phyloP scores from a whole-genome alignment of 495 filamentous ascomycete genomes.

The Chaetomium fimeti region DNA sequence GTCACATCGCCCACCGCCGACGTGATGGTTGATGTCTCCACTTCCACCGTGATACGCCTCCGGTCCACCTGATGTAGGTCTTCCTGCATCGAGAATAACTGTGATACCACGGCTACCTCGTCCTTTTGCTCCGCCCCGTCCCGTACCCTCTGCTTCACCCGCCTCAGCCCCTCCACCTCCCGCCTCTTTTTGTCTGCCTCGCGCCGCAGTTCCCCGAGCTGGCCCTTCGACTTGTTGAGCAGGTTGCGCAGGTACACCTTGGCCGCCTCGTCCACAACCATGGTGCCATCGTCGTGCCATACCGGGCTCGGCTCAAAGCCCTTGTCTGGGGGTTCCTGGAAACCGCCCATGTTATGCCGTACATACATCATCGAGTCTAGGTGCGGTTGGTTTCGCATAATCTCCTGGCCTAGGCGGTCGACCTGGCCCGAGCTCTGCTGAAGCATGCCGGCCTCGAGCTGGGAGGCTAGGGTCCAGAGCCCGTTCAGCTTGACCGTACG shows the following conservation, averaged over 20 bases:
- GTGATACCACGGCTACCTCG: constrained; percentile 73
- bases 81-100: constrained; percentile 78
- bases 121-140: constrained; percentile 82
- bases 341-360: constrained; percentile 77
- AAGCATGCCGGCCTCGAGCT: constrained; percentile 73
- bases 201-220: constrained; percentile 71
- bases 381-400: constrained; percentile 80
- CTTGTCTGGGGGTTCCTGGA: constrained; percentile 79
- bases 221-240: constrained; percentile 81
- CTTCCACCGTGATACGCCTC: constrained; percentile 80
- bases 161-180: constrained; percentile 74
- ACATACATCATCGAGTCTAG: constrained; percentile 98
- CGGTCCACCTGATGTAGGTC: constrained; percentile 82
- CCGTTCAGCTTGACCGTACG: constrained; percentile 77
- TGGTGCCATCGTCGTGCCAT: constrained; percentile 89
- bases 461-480: constrained; percentile 75
- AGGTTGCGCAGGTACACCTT: constrained; percentile 91
- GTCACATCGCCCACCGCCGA: constrained; percentile 85
- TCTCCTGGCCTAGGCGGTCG: constrained; percentile 69
- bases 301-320: constrained; percentile 92
- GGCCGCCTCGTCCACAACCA: constrained; percentile 77
- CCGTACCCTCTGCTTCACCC: constrained; percentile 67
- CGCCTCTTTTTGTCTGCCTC: constrained; percentile 79
- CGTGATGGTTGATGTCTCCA: constrained; percentile 88
- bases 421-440: constrained; percentile 68